Evolutionary conservation across 2,329 filamentous ascomycete species (phyloP).

Genomic region (Ceratocystis albifundus): DNA sequence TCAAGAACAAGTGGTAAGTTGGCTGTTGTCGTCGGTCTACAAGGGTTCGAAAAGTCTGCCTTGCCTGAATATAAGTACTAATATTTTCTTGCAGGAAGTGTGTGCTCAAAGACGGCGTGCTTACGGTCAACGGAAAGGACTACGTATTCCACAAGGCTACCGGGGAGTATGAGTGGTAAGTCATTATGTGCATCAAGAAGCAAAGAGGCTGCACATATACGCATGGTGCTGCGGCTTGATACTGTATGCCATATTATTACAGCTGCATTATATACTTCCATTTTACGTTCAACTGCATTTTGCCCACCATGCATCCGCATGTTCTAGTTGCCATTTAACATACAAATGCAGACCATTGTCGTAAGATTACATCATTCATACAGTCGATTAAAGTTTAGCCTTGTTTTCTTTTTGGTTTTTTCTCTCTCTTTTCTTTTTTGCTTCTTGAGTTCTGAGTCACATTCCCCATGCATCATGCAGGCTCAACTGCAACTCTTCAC

Average conservation of each 20-base stretch:
- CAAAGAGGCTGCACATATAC: not conserved
- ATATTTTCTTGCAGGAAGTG: conserved; percentile 61
- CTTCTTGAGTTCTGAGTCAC: not conserved
- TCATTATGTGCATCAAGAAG: not conserved
- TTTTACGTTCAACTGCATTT: not conserved
- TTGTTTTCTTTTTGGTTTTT: not conserved
- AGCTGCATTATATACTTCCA: not conserved
- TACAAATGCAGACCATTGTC: not conserved
- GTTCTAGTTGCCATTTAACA: too few species aligned
- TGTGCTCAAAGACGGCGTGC: conserved; percentile 87
- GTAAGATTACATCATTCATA: conserved; percentile 10
- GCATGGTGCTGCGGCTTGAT: not conserved
- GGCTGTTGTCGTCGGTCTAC: not conserved
- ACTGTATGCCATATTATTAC: not conserved
- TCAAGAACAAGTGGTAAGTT: conserved; percentile 90
- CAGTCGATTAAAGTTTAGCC: not conserved
- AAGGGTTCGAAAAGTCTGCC: not conserved
- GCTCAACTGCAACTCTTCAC: not conserved
- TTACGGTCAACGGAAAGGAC: conserved; percentile 87
- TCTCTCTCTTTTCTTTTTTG: conserved; percentile 2
- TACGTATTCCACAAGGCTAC: conserved; percentile 97
- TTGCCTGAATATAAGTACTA: conserved; percentile 21
- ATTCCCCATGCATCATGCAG: not conserved
- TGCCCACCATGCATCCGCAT: too few species aligned
- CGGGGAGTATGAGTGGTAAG: conserved; percentile 94